Evolutionary conservation across 2,329 filamentous ascomycete species (phyloP).

Genomic region (Aspergillus ibericus): DNA sequence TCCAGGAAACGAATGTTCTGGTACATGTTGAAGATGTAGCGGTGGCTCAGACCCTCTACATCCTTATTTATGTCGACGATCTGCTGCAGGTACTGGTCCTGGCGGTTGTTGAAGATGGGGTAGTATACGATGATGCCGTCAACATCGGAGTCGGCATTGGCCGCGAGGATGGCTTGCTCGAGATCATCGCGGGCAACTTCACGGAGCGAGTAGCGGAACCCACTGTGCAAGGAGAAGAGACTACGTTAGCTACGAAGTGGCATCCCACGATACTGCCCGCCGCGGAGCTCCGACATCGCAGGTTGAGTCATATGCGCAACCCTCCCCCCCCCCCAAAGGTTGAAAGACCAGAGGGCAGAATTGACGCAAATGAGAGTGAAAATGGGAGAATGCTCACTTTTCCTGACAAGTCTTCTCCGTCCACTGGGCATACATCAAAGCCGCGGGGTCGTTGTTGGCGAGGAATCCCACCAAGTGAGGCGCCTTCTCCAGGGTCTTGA

Average conservation of each 20-base stretch:
- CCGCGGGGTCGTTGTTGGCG: slow-evolving; percentile 86
- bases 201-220: slow-evolving; percentile 84
- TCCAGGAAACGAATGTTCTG: slow-evolving; percentile 96
- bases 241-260: slow-evolving; percentile 23
- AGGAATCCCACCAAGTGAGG: slow-evolving; percentile 88
- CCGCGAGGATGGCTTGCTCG: slow-evolving; percentile 81
- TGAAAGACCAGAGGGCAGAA: slow-evolving; percentile 10
- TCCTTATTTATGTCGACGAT: slow-evolving; percentile 88
- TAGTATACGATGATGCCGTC: slow-evolving; percentile 98
- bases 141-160: slow-evolving; percentile 74
- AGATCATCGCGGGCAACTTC: slow-evolving; percentile 82
- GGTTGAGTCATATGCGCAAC: neutral
- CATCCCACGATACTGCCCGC: neutral
- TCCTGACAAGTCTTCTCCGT: slow-evolving; percentile 94
- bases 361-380: slow-evolving; percentile 9
- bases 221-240: slow-evolving; percentile 53
- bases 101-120: slow-evolving; percentile 86
- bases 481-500: slow-evolving; percentile 68
- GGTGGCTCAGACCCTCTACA: slow-evolving; percentile 90
- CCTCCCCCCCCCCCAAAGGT: neutral
- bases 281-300: slow-evolving; percentile 17
- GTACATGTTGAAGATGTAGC: slow-evolving; percentile 99
- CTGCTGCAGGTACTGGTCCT: slow-evolving; percentile 95
- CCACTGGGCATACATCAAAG: slow-evolving; percentile 93
- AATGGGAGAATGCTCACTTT: slow-evolving; percentile 65